A percentile compares a stretch with the other conserved stretches of the same genome.
phyloP scores from a whole-genome alignment of 2,329 filamentous ascomycete genomes.

The Fonsecaea monophora region DNA sequence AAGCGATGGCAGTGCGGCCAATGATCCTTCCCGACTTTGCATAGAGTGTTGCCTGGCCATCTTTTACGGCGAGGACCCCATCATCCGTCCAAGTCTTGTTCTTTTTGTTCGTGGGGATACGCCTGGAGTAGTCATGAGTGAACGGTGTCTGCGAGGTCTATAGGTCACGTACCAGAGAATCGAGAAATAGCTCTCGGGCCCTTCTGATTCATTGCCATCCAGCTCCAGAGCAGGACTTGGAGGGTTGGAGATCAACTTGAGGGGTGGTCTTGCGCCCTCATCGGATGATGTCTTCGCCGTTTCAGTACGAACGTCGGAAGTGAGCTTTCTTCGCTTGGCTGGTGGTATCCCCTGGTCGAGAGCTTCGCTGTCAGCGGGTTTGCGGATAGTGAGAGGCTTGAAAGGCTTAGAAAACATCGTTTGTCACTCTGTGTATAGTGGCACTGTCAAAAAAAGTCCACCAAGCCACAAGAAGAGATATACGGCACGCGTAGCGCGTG shows the following conservation, averaged over 20 bases:
- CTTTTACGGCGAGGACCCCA: conserved; percentile 65
- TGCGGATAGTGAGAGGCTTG: conserved; percentile 53
- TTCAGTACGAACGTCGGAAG: conserved; percentile 18
- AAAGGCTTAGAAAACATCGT: conserved; percentile 56
- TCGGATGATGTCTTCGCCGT: neutral
- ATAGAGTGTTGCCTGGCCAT: conserved; percentile 65
- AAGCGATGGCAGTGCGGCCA: conserved; percentile 63
- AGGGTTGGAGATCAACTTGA: conserved; percentile 42
- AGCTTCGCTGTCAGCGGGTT: conserved; percentile 34
- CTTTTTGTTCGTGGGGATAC: conserved; percentile 73
- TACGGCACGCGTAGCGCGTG: conserved; percentile 1
- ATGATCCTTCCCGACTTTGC: conserved; percentile 70
- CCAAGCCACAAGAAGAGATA: neutral
- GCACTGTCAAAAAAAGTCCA: neutral
- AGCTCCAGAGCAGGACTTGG: conserved; percentile 45
- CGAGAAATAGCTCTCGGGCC: conserved; percentile 35
- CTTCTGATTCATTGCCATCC: conserved; percentile 17
- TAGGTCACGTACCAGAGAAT: conserved; percentile 51
- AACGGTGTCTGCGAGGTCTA: neutral
- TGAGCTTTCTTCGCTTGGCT: conserved; percentile 49
- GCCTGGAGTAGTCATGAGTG: conserved; percentile 40
- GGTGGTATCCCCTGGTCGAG: conserved; percentile 36
- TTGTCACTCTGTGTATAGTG: neutral
- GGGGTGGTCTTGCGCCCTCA: conserved; percentile 15
- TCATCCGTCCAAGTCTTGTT: conserved; percentile 81